These are phyloP conservation scores for Dendrobium chrysotoxum DNA, from an alignment of 106 monocot genomes.

Conservation along the genomic window DNA sequence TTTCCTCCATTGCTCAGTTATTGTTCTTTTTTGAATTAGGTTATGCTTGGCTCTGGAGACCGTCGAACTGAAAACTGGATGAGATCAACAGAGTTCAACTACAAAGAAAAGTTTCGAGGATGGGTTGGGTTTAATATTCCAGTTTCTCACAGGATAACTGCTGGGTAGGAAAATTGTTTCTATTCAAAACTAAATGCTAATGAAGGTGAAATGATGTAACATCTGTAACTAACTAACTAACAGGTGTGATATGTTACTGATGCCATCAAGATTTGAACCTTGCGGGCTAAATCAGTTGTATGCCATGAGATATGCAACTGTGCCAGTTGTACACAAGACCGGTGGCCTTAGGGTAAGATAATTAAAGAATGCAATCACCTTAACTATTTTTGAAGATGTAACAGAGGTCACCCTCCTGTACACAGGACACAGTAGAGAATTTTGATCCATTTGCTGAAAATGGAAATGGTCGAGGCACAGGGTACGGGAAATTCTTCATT, in stretches of 20 bases:
- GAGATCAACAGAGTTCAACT: constrained; percentile 55
- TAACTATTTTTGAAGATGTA: not conserved
- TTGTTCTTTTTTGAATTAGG: constrained; percentile 20
- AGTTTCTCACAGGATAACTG: constrained; percentile 79
- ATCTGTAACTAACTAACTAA: constrained; percentile 18
- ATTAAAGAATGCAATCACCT: not conserved
- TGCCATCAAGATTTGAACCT: constrained; percentile 97
- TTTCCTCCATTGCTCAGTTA: not conserved
- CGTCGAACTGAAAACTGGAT: constrained; percentile 71
- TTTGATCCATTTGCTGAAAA: constrained; percentile 68
- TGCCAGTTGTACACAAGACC: constrained; percentile 77
- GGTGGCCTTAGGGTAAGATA: constrained; percentile 78
- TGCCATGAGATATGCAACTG: constrained; percentile 90
- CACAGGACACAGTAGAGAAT: constrained; percentile 75
- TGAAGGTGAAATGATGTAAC: not conserved
- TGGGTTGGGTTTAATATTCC: constrained; percentile 95
- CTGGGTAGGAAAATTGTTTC: constrained; percentile 44
- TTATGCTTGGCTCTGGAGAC: constrained; percentile 98
- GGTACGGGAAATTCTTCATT: constrained; percentile 33
- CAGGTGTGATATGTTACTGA: constrained; percentile 90
- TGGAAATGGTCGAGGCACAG: constrained; percentile 61
- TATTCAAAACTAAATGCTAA: not conserved
- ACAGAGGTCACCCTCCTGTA: not conserved
- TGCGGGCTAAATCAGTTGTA: constrained; percentile 92
- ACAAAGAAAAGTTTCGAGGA: constrained; percentile 78